Base-by-base conservation (phyloP, 2,329 filamentous ascomycete genomes). In the Aspergillus pseudoviridinutans region DNA sequence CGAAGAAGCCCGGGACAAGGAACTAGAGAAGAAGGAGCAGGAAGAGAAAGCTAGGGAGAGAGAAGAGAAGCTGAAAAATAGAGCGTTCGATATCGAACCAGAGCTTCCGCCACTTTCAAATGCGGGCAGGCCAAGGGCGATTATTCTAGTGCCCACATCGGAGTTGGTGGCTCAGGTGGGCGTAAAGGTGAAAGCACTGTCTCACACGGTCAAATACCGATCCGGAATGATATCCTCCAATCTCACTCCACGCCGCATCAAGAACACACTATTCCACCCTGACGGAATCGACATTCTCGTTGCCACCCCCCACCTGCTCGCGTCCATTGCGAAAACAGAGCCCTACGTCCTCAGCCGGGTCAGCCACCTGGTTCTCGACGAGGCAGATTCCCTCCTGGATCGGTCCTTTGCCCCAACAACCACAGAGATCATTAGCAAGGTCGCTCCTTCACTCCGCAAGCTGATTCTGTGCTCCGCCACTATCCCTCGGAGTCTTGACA, bases 351-450 rank as follows among this genome's bases (percentile, higher is more conserved):
- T 99, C 38, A 92, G 91, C n/a, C 88, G 91, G 12, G 92, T 97
- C 58, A 87, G 85, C 1, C 91, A 97, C 71, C 82, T 99, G 10
- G 84, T 99, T 58, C 82, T 96, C 51, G 95, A 99, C 71, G 95
- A 99, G 79, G 95, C 95, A 1, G 94, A 99, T 76, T 97, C 92
- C 3, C 85, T 99, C 9, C 85, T 99, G 64, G 95, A 99, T 76
- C 89, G 92, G 57, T 95, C 91, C 58, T 99, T 99, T 78, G 84
- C 89, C 3, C 87, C 91, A 1, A 87, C 88, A 25, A 97, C 94
- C 0, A 89, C 85, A 10, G 83, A 85, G 55, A 90, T 99, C 64
- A 83, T 99, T 62, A 90, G 96, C 68, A 88, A 89, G 58, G 85
- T 88, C 1, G 83, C 86, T 6, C 91, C 93, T 0, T 94, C 91